Evolutionary conservation across 2,329 filamentous ascomycete species (phyloP).

Genomic region (Clarireedia homoeocarpa): DNA sequence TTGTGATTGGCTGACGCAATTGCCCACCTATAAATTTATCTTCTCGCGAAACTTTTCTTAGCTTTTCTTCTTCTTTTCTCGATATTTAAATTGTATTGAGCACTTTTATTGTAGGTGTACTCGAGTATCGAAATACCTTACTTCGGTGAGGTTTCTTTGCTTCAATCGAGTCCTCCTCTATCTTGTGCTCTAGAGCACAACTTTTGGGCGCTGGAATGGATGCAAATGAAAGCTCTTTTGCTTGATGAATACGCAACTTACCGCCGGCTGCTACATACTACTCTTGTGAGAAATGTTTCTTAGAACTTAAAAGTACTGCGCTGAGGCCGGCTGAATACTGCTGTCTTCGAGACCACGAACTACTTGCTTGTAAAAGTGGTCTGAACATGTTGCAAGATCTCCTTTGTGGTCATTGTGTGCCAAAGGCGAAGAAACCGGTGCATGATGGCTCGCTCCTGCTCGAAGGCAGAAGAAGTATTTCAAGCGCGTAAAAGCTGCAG

Average conservation of each 20-base stretch:
- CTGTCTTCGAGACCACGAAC: too few relatives aligned
- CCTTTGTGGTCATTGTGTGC: too few relatives aligned
- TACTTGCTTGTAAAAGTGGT: too few relatives aligned
- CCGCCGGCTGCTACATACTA: constrained; percentile 62
- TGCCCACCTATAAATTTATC: constrained; percentile 18
- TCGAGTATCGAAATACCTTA: constrained; percentile 37
- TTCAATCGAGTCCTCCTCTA: constrained; percentile 61
- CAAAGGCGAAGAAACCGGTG: too few relatives aligned
- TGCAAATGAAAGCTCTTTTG: constrained; percentile 50
- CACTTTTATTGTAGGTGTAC: constrained; percentile 67
- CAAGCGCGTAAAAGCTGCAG: too few relatives aligned
- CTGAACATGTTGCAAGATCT: too few relatives aligned
- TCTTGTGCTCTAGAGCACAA: constrained; percentile 58
- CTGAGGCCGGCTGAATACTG: too few relatives aligned
- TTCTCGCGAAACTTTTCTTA: constrained; percentile 16
- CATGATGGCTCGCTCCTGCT: too few relatives aligned
- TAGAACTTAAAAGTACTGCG: too few relatives aligned
- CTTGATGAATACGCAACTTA: constrained; percentile 50
- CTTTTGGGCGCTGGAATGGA: constrained; percentile 59
- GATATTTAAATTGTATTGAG: constrained; percentile 49
- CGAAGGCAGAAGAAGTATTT: too few relatives aligned
- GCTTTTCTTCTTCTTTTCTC: constrained; percentile 31
- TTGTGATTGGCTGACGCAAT: constrained; percentile 18
- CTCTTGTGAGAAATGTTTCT: not conserved
- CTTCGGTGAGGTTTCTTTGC: constrained; percentile 26